Conservation (phyloP, 169 alveolate species). For the Besnoitia besnoiti region DNA sequence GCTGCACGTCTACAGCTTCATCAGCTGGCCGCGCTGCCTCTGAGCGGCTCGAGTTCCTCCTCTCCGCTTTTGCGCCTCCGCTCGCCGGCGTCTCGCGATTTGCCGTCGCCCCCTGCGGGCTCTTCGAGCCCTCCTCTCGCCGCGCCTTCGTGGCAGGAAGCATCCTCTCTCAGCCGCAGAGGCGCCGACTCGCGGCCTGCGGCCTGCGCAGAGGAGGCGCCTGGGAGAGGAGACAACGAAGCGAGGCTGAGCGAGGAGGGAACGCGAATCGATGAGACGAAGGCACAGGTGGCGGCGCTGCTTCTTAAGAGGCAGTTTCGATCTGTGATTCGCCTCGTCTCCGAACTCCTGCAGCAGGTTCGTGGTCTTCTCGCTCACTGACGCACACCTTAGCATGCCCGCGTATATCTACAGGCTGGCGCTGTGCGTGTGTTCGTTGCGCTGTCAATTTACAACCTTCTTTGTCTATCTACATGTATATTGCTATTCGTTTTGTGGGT, state of each 20-base stretch:
- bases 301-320: background rate
- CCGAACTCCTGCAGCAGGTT: slow-evolving; percentile 37
- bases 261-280: background rate
- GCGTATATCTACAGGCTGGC: background rate
- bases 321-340: background rate
- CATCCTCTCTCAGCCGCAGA: background rate
- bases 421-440: background rate
- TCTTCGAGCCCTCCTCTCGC: background rate
- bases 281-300: background rate
- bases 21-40: background rate
- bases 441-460: background rate
- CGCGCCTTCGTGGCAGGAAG: background rate
- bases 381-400: background rate
- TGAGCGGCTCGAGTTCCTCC: background rate
- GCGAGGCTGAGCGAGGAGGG: background rate
- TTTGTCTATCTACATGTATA: background rate
- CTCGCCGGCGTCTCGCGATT: background rate
- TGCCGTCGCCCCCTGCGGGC: background rate
- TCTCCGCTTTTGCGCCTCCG: background rate
- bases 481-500: background rate
- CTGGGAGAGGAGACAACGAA: background rate
- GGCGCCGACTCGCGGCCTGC: background rate
- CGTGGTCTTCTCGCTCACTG: background rate
- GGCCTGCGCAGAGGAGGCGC: background rate
- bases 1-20: background rate